A percentile compares a stretch with the other conserved stretches of the same genome.
Evolutionary conservation across 805 yeast species (phyloP).

Genomic region (Myxozyma monticola): DNA sequence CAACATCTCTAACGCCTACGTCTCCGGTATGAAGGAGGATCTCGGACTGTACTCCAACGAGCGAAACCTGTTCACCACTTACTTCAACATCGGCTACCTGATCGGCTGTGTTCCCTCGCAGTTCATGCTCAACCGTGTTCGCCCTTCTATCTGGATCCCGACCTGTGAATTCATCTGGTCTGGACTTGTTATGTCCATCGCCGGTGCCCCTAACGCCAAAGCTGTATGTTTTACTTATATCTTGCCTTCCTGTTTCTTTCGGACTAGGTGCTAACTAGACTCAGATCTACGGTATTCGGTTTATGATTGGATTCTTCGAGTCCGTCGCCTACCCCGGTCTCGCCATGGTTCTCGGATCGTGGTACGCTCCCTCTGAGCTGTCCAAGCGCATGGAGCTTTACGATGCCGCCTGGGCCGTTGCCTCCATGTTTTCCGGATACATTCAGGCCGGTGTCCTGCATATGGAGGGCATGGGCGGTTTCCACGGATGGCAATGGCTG

Average conservation of each 20-base stretch:
- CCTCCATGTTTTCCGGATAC: conserved; percentile 61
- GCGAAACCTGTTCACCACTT: conserved; percentile 24
- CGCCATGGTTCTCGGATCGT: conserved; percentile 40
- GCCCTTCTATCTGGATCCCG: conserved; percentile 34
- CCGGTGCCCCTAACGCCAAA: conserved; percentile 32
- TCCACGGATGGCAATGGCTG: conserved; percentile 58
- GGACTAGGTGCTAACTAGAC: background rate
- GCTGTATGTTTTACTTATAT: conserved; percentile 38
- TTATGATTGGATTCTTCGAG: conserved; percentile 42
- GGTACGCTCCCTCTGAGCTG: conserved; percentile 58
- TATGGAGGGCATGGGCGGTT: conserved; percentile 54
- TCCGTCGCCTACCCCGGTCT: conserved; percentile 60
- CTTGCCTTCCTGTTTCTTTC: background rate
- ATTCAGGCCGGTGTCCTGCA: conserved; percentile 56
- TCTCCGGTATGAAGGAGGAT: conserved; percentile 60
- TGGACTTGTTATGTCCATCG: conserved; percentile 51
- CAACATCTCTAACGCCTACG: conserved; percentile 64
- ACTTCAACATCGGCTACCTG: conserved; percentile 44
- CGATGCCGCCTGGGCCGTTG: conserved; percentile 64
- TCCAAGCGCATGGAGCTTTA: conserved; percentile 60
- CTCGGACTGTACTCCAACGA: conserved; percentile 38
- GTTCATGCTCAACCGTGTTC: conserved; percentile 38
- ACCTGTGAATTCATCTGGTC: conserved; percentile 32
- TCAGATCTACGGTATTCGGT: conserved; percentile 26
- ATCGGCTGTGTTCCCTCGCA: conserved; percentile 49